phyloP scores from a whole-genome alignment of 129 eudicot species.

The Scalesia atractyloides region DNA sequence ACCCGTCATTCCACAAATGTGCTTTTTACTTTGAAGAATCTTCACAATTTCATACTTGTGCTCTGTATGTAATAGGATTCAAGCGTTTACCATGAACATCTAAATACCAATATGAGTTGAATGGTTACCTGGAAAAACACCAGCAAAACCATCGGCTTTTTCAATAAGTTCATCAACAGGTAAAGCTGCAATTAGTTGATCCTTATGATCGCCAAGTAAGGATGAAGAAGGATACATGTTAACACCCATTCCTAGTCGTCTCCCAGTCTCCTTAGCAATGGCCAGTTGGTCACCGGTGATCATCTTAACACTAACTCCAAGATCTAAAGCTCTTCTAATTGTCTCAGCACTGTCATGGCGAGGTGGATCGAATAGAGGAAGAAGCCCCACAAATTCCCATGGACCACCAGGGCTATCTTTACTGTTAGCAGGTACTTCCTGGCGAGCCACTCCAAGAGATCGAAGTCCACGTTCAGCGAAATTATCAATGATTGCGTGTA shows the following conservation, averaged over 20 bases:
- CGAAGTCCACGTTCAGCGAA: conserved; percentile 68
- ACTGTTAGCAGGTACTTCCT: conserved; percentile 53
- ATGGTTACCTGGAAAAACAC: conserved; percentile 46
- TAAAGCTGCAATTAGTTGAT: conserved; percentile 35
- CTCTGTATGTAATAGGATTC: conserved; percentile 26
- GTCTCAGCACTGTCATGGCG: conserved; percentile 62
- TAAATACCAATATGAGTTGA: background rate
- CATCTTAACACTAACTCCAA: conserved; percentile 61
- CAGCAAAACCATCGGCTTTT: conserved; percentile 52
- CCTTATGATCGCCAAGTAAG: conserved; percentile 46
- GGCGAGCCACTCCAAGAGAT: conserved; percentile 54
- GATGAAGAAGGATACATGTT: conserved; percentile 59
- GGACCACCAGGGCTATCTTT: conserved; percentile 60
- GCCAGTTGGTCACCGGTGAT: conserved; percentile 63
- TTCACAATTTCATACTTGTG: conserved; percentile 56
- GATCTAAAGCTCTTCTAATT: conserved; percentile 51
- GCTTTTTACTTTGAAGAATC: conserved; percentile 48
- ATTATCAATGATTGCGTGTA: conserved; percentile 51
- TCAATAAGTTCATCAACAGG: conserved; percentile 51
- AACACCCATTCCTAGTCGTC: conserved; percentile 56
- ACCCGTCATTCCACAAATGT: conserved; percentile 56
- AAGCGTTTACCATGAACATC: background rate
- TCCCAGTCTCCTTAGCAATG: conserved; percentile 56
- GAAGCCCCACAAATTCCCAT: conserved; percentile 54
- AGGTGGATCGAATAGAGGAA: conserved; percentile 62